phyloP scores from a whole-genome alignment of 1,139 yeast genomes.

The Yamadazyma dushanensis region DNA sequence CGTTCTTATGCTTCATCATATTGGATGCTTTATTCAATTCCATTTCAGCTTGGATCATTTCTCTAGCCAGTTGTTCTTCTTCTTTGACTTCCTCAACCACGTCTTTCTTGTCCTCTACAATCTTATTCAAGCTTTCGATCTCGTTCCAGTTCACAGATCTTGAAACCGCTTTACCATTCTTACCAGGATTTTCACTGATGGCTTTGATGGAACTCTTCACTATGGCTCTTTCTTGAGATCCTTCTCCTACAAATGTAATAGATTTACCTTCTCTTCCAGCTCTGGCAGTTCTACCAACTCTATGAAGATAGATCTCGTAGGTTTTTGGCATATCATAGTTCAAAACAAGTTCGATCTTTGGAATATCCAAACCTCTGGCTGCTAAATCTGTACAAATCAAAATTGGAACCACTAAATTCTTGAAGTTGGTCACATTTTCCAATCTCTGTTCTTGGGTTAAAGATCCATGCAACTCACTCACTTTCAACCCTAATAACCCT shows the following conservation, averaged over 20 bases:
- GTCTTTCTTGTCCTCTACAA: slow-evolving; percentile 58
- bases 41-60: slow-evolving; percentile 85
- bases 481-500: slow-evolving; percentile 83
- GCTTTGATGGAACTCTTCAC: slow-evolving; percentile 83
- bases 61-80: slow-evolving; percentile 89
- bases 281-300: slow-evolving; percentile 99
- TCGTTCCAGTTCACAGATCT: slow-evolving; percentile 85
- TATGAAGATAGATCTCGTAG: slow-evolving; percentile 86
- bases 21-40: slow-evolving; percentile 85
- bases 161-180: slow-evolving; percentile 64
- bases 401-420: slow-evolving; percentile 78
- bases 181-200: slow-evolving; percentile 43
- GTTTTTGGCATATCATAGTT: slow-evolving; percentile 96
- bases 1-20: slow-evolving; percentile 73
- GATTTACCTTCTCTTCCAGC: slow-evolving; percentile 97
- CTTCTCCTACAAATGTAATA: slow-evolving; percentile 90
- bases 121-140: slow-evolving; percentile 64
- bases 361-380: slow-evolving; percentile 98
- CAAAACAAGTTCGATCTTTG: slow-evolving; percentile 90
- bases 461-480: slow-evolving; percentile 93
- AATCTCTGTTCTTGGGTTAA: slow-evolving; percentile 94
- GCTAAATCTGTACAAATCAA: slow-evolving; percentile 96
- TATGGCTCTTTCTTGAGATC: slow-evolving; percentile 77
- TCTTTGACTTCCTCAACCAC: slow-evolving; percentile 73
- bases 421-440: slow-evolving; percentile 77